Conservation (phyloP, 2,329 filamentous ascomycete genomes). For the Alternaria triticina region DNA sequence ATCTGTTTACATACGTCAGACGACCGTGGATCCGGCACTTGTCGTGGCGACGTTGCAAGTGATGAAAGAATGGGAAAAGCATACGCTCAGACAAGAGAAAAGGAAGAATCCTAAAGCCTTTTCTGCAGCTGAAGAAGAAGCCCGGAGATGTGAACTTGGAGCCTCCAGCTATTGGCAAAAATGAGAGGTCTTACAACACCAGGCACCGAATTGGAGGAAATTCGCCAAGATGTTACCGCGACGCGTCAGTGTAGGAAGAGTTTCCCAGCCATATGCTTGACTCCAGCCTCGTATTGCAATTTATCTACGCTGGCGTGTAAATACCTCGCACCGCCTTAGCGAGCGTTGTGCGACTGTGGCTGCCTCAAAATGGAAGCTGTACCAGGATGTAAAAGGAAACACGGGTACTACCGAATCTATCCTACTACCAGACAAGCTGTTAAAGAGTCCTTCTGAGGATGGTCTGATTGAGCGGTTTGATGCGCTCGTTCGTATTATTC, state of each 20-base stretch:
- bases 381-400: conserved; percentile 52
- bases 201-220: background rate
- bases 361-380: conserved; percentile 48
- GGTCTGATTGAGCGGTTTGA: conserved; percentile 54
- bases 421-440: conserved; percentile 49
- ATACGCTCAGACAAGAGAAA: conserved; percentile 32
- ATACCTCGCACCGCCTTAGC: background rate
- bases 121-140: conserved; percentile 22
- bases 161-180: conserved; percentile 34
- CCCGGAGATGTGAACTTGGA: conserved; percentile 32
- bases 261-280: background rate
- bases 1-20: conserved; percentile 34
- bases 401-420: conserved; percentile 53
- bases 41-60: conserved; percentile 41
- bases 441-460: conserved; percentile 47
- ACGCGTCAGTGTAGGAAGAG: background rate
- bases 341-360: background rate
- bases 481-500: conserved; percentile 47
- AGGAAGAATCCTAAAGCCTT: conserved; percentile 26
- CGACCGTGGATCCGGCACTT: conserved; percentile 30
- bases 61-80: conserved; percentile 43
- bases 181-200: background rate
- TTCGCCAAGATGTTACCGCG: background rate
- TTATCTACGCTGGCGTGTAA: background rate
- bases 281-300: background rate